Evolutionary conservation across 352 stramenopile species (phyloP).

Genomic region (Pythium periplocum): DNA sequence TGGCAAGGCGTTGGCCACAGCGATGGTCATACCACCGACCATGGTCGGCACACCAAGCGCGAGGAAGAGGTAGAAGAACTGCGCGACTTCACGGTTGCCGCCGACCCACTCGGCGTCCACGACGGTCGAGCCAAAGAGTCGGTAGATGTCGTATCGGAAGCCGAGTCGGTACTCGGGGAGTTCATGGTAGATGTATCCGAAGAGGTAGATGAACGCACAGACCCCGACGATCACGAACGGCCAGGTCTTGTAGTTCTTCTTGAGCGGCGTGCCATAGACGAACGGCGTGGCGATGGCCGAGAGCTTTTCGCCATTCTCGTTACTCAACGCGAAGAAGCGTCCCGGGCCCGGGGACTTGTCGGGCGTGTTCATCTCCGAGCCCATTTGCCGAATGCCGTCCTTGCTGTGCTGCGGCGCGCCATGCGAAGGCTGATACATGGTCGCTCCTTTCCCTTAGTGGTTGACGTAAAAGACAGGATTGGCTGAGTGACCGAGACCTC

Average conservation of each 20-base stretch:
- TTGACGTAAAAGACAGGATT: not conserved
- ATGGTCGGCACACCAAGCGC: slow-evolving; percentile 71
- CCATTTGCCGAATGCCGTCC: slow-evolving; percentile 8
- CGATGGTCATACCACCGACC: slow-evolving; percentile 60
- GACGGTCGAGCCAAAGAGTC: slow-evolving; percentile 49
- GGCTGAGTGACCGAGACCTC: too few species aligned
- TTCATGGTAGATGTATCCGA: slow-evolving; percentile 68
- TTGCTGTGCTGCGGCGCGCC: not conserved
- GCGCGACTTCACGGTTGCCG: slow-evolving; percentile 66
- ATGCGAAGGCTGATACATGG: not conserved
- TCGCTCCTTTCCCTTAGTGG: not conserved
- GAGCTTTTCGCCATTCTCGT: slow-evolving; percentile 28
- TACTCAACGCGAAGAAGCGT: slow-evolving; percentile 74
- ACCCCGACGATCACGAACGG: slow-evolving; percentile 53
- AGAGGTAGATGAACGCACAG: slow-evolving; percentile 45
- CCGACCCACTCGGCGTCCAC: slow-evolving; percentile 55
- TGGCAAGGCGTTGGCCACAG: slow-evolving; percentile 58
- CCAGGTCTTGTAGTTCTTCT: slow-evolving; percentile 83
- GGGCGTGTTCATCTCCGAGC: slow-evolving; percentile 9
- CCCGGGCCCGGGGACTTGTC: slow-evolving; percentile 39
- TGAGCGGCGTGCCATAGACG: slow-evolving; percentile 69
- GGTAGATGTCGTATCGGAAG: slow-evolving; percentile 60
- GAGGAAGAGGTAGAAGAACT: slow-evolving; percentile 69
- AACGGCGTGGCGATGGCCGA: slow-evolving; percentile 56
- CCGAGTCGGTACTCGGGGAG: slow-evolving; percentile 63